Percentiles rank a stretch among this genome's conserved stretches.
Conservation (phyloP, 2,329 filamentous ascomycete species). For the Geosmithia morbida region DNA sequence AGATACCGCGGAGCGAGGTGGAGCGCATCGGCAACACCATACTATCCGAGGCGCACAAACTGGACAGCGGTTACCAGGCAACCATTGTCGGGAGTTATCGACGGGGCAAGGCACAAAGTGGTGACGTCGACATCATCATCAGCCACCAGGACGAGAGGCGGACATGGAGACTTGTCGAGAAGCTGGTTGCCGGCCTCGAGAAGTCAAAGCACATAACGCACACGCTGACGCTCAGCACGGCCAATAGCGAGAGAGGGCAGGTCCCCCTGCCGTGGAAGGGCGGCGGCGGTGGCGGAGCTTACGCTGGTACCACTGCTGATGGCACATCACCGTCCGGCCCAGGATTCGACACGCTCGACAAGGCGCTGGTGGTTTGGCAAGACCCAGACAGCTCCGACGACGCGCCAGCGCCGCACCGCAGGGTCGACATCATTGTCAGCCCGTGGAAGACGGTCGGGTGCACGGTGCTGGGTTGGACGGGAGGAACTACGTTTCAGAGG, state of each 20-base stretch:
- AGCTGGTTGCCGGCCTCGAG: conserved; percentile 61
- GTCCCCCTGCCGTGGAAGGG: conserved; percentile 36
- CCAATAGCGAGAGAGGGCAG: conserved; percentile 61
- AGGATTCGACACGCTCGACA: conserved; percentile 82
- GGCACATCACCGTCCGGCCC: conserved; percentile 16
- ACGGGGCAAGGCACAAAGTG: conserved; percentile 56
- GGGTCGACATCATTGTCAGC: conserved; percentile 84
- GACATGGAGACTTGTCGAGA: conserved; percentile 56
- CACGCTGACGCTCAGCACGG: conserved; percentile 56
- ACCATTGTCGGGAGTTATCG: conserved; percentile 68
- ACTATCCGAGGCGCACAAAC: conserved; percentile 47
- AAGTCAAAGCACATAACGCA: conserved; percentile 61
- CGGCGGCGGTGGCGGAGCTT: conserved; percentile 6
- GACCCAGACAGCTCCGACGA: conserved; percentile 5
- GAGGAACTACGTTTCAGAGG: conserved; percentile 78
- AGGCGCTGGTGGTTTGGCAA: conserved; percentile 88
- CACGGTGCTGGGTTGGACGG: conserved; percentile 77
- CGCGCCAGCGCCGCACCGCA: conserved; percentile 41
- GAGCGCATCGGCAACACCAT: conserved; percentile 52
- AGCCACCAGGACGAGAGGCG: conserved; percentile 58
- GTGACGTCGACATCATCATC: conserved; percentile 78
- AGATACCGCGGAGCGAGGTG: conserved; percentile 61
- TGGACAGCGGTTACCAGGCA: conserved; percentile 41
- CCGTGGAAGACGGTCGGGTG: conserved; percentile 85
- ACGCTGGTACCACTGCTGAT: conserved; percentile 4